Conservation (phyloP, 1,284 basidiomycete species). For the Sutorius eximius region DNA sequence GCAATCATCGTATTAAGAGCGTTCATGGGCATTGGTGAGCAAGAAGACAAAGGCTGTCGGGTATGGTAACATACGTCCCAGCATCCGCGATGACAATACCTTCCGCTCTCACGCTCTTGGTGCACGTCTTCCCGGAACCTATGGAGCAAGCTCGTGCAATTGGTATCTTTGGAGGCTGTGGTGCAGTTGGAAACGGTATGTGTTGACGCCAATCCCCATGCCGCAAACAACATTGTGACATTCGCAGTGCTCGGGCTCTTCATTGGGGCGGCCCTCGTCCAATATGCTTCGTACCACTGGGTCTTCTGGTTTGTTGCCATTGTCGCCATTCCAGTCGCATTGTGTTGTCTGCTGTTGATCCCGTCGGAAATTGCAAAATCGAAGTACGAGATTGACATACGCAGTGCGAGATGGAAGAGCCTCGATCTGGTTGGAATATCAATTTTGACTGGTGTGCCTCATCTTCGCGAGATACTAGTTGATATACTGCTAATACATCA, state of each 20-base stretch:
- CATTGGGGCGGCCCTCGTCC: slow-evolving; percentile 36
- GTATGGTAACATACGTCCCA: slow-evolving; percentile 17
- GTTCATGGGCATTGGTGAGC: slow-evolving; percentile 41
- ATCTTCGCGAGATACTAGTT: neutral
- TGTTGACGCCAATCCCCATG: neutral
- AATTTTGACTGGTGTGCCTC: slow-evolving; percentile 30
- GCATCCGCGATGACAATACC: slow-evolving; percentile 49
- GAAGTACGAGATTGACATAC: neutral
- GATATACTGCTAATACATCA: slow-evolving; percentile 5
- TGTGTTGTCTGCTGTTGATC: slow-evolving; percentile 31
- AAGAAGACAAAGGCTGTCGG: neutral
- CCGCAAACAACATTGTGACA: neutral
- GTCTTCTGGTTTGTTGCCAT: slow-evolving; percentile 47
- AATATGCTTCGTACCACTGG: slow-evolving; percentile 45
- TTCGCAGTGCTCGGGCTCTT: slow-evolving; percentile 35
- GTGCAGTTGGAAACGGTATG: slow-evolving; percentile 46
- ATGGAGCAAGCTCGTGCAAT: slow-evolving; percentile 47
- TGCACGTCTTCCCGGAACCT: slow-evolving; percentile 40
- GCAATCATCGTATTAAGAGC: slow-evolving; percentile 44
- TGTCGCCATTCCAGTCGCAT: slow-evolving; percentile 39
- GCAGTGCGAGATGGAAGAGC: slow-evolving; percentile 20
- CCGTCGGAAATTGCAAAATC: slow-evolving; percentile 19
- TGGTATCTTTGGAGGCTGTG: slow-evolving; percentile 45
- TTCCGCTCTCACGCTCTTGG: slow-evolving; percentile 42
- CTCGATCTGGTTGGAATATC: slow-evolving; percentile 35